These are phyloP conservation scores for Venturia pyrina DNA, from an alignment of 2,329 filamentous ascomycete genomes.

Conservation along the genomic window DNA sequence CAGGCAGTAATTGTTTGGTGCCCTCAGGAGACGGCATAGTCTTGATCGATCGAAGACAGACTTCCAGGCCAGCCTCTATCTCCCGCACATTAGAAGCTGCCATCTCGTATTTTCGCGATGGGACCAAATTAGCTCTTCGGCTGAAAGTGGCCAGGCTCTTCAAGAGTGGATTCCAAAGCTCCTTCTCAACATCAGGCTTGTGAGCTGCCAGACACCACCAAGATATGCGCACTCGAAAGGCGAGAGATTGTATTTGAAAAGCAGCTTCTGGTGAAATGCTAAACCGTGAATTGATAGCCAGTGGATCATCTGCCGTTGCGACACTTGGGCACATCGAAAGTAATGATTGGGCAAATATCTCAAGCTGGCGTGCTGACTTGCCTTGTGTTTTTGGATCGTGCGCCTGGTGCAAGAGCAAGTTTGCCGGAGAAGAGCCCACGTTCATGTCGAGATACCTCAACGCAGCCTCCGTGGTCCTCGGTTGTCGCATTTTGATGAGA, in stretches of 20 bases:
- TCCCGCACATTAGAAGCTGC: neutral
- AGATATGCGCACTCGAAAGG: constrained; percentile 49
- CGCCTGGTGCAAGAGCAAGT: constrained; percentile 42
- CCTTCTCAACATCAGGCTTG: constrained; percentile 32
- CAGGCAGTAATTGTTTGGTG: neutral
- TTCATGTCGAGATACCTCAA: constrained; percentile 46
- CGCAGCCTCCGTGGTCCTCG: constrained; percentile 47
- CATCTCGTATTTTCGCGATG: constrained; percentile 28
- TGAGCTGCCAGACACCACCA: constrained; percentile 59
- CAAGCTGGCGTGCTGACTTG: constrained; percentile 57
- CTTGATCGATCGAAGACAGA: neutral
- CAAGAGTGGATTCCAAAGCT: constrained; percentile 55
- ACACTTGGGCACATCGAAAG: constrained; percentile 58
- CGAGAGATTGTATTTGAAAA: constrained; percentile 55
- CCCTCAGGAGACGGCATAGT: neutral
- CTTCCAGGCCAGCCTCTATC: neutral
- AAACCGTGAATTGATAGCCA: constrained; percentile 36
- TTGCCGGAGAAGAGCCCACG: constrained; percentile 47
- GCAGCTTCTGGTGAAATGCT: constrained; percentile 47
- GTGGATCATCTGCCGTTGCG: constrained; percentile 50
- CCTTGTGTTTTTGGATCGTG: constrained; percentile 30
- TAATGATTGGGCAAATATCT: constrained; percentile 54
- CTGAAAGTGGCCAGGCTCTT: constrained; percentile 53
- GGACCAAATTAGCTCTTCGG: constrained; percentile 36
- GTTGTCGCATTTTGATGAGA: constrained; percentile 50